Percentiles rank a stretch among this genome's conserved stretches.
These are phyloP conservation scores for Plantago ovata DNA, from an alignment of 257 asterid genomes.

Conservation along the genomic window DNA sequence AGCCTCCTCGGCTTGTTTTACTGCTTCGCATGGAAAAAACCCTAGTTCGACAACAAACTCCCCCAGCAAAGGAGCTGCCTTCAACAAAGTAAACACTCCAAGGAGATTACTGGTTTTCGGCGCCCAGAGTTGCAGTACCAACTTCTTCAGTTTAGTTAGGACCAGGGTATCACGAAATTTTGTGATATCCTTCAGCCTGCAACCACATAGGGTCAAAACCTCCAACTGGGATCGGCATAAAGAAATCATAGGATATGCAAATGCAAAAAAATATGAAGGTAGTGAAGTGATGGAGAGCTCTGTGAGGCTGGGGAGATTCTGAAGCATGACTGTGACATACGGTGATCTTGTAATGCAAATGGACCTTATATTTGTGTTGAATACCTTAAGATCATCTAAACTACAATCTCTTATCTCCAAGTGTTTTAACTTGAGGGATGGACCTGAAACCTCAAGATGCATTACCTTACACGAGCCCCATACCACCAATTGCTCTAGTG, in stretches of 20 bases:
- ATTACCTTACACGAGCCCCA: neutral
- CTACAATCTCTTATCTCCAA: neutral
- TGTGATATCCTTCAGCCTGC: neutral
- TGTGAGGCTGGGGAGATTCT: constrained; percentile 2
- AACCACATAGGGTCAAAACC: constrained; percentile 2
- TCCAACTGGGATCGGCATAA: neutral
- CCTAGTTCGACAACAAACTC: neutral
- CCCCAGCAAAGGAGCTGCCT: neutral
- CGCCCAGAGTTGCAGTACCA: neutral
- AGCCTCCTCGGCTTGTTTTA: neutral
- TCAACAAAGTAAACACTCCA: neutral
- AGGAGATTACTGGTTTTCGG: neutral
- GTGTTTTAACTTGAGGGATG: constrained; percentile 4
- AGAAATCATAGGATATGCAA: neutral
- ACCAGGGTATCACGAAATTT: neutral
- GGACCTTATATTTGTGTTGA: neutral
- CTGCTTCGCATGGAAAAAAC: neutral
- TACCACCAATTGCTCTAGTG: neutral
- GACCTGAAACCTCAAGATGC: constrained; percentile 5
- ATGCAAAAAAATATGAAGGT: neutral
- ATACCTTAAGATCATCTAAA: neutral
- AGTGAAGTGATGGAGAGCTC: neutral
- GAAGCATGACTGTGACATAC: neutral
- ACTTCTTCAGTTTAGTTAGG: neutral
- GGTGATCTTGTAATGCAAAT: neutral